Percentiles rank a stretch among this genome's conserved stretches.
Evolutionary conservation across 345 rosid genomes (phyloP).

Genomic region (Carallia pectinifolia): DNA sequence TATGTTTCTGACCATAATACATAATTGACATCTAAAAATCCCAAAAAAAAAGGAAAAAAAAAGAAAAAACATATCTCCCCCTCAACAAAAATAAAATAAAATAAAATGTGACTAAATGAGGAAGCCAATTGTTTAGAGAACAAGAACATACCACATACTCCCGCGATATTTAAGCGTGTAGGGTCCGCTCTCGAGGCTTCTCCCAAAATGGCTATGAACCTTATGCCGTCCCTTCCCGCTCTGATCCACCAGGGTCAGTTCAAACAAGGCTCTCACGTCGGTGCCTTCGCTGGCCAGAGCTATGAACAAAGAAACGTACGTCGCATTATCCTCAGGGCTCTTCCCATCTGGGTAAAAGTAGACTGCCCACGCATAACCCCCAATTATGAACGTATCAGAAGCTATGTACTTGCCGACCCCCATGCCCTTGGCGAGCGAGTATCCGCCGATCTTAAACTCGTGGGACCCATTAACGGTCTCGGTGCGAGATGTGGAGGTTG

Average conservation of each 20-base stretch:
- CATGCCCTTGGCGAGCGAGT: slow-evolving; percentile 61
- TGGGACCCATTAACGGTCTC: slow-evolving; percentile 65
- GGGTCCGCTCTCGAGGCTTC: slow-evolving; percentile 68
- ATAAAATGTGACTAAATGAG: neutral
- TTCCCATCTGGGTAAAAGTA: slow-evolving; percentile 84
- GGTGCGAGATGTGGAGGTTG: slow-evolving; percentile 45
- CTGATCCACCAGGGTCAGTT: slow-evolving; percentile 68
- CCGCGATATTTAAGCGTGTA: slow-evolving; percentile 71
- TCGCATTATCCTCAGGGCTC: slow-evolving; percentile 63
- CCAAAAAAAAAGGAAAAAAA: neutral
- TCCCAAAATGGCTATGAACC: slow-evolving; percentile 77
- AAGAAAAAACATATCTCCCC: neutral
- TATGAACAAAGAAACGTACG: slow-evolving; percentile 60
- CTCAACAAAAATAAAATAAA: neutral
- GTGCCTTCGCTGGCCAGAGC: slow-evolving; percentile 72
- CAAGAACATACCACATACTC: slow-evolving; percentile 66
- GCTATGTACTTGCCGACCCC: slow-evolving; percentile 65
- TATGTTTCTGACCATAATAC: neutral
- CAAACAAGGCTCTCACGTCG: slow-evolving; percentile 71
- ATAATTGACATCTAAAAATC: neutral
- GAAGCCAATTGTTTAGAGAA: neutral
- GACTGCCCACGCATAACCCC: slow-evolving; percentile 72
- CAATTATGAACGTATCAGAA: slow-evolving; percentile 59
- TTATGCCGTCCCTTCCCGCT: slow-evolving; percentile 68
- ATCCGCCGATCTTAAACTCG: slow-evolving; percentile 62